These are phyloP conservation scores for Zea mays DNA, from an alignment of 176 grass and related monocot species.

Conservation along the genomic window DNA sequence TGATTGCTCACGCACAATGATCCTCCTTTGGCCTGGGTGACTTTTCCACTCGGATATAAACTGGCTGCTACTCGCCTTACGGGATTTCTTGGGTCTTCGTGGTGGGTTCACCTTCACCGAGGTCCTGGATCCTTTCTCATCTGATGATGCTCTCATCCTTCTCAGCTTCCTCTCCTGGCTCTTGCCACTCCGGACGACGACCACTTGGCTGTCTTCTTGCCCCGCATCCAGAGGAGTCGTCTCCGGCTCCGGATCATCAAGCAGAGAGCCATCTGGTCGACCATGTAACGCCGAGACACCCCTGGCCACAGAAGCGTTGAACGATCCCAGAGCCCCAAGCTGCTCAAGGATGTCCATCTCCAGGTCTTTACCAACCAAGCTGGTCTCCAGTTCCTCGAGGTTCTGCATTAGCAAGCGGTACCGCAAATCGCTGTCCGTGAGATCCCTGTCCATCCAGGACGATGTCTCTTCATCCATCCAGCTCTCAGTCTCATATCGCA, in stretches of 20 bases:
- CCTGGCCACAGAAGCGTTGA: slow-evolving; percentile 39
- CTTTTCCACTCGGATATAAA: slow-evolving; percentile 58
- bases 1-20: slow-evolving; percentile 55
- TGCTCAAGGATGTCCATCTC: slow-evolving; percentile 53
- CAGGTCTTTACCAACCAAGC: slow-evolving; percentile 56
- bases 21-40: slow-evolving; percentile 36
- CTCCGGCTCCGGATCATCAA: slow-evolving; percentile 30
- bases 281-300: slow-evolving; percentile 42
- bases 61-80: slow-evolving; percentile 37
- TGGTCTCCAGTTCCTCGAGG: slow-evolving; percentile 53
- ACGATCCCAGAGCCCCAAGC: slow-evolving; percentile 64
- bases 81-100: slow-evolving; percentile 35
- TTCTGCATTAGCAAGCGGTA: slow-evolving; percentile 73
- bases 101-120: slow-evolving; percentile 6
- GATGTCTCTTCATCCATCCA: slow-evolving; percentile 34
- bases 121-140: slow-evolving; percentile 37
- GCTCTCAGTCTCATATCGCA: neutral
- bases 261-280: neutral
- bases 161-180: slow-evolving; percentile 67
- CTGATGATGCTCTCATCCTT: slow-evolving; percentile 50
- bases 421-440: slow-evolving; percentile 36
- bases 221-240: slow-evolving; percentile 17
- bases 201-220: neutral
- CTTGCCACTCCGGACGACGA: slow-evolving; percentile 58
- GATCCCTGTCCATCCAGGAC: slow-evolving; percentile 34